Conservation (phyloP, 1,284 basidiomycete genomes). For the Heliocybe sulcata region DNA sequence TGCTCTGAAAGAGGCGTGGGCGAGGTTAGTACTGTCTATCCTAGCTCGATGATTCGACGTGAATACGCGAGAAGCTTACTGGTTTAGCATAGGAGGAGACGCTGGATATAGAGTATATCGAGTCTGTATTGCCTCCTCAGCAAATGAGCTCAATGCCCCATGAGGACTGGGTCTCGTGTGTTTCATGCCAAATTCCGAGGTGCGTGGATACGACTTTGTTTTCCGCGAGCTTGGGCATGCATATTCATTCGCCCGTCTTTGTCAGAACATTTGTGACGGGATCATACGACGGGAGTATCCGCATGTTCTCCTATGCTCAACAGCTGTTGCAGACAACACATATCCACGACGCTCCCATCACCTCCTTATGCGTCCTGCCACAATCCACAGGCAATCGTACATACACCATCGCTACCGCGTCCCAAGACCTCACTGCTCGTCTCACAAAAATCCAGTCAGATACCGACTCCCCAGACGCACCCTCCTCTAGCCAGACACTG, state of each 20-base stretch:
- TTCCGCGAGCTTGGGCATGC: background rate
- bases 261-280: constrained; percentile 67
- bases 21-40: constrained; percentile 36
- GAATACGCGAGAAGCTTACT: background rate
- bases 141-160: constrained; percentile 77
- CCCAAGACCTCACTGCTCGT: constrained; percentile 75
- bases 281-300: constrained; percentile 76
- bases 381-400: constrained; percentile 27
- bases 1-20: constrained; percentile 65
- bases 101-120: constrained; percentile 91
- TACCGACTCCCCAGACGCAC: constrained; percentile 19
- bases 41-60: background rate
- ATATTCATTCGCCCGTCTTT: background rate
- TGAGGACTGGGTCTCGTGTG: constrained; percentile 91
- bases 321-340: constrained; percentile 40
- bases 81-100: constrained; percentile 63
- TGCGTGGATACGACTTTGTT: constrained; percentile 28
- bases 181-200: constrained; percentile 68
- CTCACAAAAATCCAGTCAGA: constrained; percentile 46
- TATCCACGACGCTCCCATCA: constrained; percentile 64
- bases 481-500: constrained; percentile 30
- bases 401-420: constrained; percentile 68
- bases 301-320: constrained; percentile 68
- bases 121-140: constrained; percentile 87
- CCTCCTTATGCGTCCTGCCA: constrained; percentile 61